Conservation (phyloP, 2,329 filamentous ascomycete genomes). For the Eutypella sp. region DNA sequence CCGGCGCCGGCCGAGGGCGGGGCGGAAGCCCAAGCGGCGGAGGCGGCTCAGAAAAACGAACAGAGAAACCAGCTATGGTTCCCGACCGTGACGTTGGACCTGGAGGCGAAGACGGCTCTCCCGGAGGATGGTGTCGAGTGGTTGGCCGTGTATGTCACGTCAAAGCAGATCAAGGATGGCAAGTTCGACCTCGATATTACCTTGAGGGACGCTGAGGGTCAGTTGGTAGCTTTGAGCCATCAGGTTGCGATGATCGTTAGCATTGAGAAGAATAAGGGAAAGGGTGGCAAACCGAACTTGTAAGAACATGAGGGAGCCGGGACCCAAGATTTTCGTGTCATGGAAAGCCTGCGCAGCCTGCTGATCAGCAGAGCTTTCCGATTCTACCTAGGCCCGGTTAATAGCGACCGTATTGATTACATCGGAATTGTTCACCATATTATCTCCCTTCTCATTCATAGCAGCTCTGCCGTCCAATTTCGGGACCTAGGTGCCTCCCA, state of each 20-base stretch:
- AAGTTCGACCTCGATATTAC: conserved; percentile 70
- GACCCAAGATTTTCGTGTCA: too few relatives aligned
- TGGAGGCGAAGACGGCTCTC: conserved; percentile 71
- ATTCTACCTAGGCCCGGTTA: too few relatives aligned
- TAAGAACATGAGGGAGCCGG: background rate
- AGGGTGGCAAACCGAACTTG: background rate
- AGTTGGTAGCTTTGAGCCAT: conserved; percentile 62
- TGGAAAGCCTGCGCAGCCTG: too few relatives aligned
- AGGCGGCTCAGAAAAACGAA: background rate
- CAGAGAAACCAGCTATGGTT: conserved; percentile 54
- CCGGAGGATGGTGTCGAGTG: conserved; percentile 66
- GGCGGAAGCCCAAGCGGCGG: background rate
- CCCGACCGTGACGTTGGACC: conserved; percentile 67
- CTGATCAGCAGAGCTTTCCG: too few relatives aligned
- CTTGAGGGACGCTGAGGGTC: conserved; percentile 57
- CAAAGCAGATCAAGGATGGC: conserved; percentile 66
- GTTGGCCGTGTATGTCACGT: conserved; percentile 60
- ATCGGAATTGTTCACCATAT: too few relatives aligned
- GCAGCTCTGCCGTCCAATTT: too few relatives aligned
- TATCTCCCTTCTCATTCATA: too few relatives aligned
- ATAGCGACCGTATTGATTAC: too few relatives aligned
- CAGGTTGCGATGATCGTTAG: conserved; percentile 63
- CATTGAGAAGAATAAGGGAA: conserved; percentile 52
- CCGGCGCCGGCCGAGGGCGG: conserved; percentile 18
- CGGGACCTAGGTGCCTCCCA: too few relatives aligned